A percentile compares a stretch with the other conserved stretches of the same genome.
Conservation (phyloP, 768 basidiomycete species). For the Amanita polypyramis region DNA sequence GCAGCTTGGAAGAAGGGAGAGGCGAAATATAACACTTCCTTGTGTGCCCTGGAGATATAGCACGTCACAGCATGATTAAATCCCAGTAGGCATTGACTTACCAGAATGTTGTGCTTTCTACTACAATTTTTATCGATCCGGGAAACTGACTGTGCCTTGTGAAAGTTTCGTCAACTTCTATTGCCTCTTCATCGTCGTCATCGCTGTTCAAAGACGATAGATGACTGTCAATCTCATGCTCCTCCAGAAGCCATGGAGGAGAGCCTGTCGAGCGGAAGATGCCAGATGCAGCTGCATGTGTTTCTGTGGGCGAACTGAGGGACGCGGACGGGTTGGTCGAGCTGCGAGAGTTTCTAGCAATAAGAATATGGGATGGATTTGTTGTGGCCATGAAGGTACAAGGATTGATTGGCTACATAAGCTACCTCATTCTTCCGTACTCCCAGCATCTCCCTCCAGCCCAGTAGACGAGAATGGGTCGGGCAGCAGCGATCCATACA, state of each 20-base stretch:
- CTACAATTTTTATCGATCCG: slow-evolving; percentile 85
- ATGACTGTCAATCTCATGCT: slow-evolving; percentile 59
- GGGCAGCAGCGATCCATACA: slow-evolving; percentile 72
- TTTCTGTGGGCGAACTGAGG: slow-evolving; percentile 79
- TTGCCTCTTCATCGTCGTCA: slow-evolving; percentile 56
- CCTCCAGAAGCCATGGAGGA: slow-evolving; percentile 72
- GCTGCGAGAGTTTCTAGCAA: slow-evolving; percentile 76
- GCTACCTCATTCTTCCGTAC: slow-evolving; percentile 5
- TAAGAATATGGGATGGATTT: slow-evolving; percentile 82
- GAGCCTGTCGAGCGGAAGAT: slow-evolving; percentile 76
- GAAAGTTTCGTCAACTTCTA: slow-evolving; percentile 78
- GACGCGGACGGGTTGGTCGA: slow-evolving; percentile 67
- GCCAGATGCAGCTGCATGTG: slow-evolving; percentile 78
- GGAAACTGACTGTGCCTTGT: slow-evolving; percentile 56
- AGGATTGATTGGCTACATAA: not conserved
- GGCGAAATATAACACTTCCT: slow-evolving; percentile 83
- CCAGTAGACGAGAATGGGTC: slow-evolving; percentile 55
- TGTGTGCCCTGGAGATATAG: slow-evolving; percentile 60
- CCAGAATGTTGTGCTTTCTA: slow-evolving; percentile 88
- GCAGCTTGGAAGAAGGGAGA: slow-evolving; percentile 95
- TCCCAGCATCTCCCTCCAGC: not conserved
- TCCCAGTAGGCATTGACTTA: slow-evolving; percentile 28
- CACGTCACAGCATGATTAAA: slow-evolving; percentile 5
- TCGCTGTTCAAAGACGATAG: slow-evolving; percentile 58
- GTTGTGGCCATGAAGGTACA: slow-evolving; percentile 27